Conservation (phyloP, 441 rosid genomes). For the Raphanus hybrid region DNA sequence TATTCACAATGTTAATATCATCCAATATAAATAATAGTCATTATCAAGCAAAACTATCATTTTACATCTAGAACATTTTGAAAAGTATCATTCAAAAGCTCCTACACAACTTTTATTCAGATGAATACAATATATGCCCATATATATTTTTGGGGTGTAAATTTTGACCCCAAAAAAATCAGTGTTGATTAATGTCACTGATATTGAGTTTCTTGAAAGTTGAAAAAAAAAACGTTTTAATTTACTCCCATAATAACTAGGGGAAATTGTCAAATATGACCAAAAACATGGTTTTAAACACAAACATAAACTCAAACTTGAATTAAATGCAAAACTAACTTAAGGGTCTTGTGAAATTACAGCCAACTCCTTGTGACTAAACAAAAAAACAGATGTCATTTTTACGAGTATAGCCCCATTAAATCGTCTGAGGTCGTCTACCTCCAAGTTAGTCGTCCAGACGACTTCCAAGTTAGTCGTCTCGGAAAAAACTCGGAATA, state of each 20-base stretch:
- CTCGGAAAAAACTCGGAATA: too few species aligned
- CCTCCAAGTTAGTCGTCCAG: too few species aligned
- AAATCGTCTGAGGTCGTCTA: too few species aligned
- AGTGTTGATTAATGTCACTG: neutral
- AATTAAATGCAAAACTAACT: too few species aligned
- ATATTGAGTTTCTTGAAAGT: neutral
- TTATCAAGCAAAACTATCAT: slow-evolving; percentile 2
- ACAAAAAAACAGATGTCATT: too few species aligned
- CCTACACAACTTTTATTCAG: neutral
- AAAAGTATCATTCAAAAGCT: neutral
- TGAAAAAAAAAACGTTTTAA: neutral
- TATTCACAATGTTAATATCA: neutral
- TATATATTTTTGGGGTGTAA: neutral
- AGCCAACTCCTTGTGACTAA: too few species aligned
- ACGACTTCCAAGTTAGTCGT: too few species aligned
- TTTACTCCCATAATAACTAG: neutral
- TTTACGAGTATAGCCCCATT: too few species aligned
- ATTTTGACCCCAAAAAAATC: neutral
- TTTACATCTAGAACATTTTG: neutral
- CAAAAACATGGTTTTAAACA: too few species aligned
- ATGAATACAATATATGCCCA: neutral
- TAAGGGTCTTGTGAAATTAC: too few species aligned
- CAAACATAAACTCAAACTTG: too few species aligned
- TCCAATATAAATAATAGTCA: neutral
- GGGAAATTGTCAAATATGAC: too few species aligned